Base-by-base conservation (phyloP, 2,329 filamentous ascomycete genomes). In the Gaeumannomyces tritici region DNA sequence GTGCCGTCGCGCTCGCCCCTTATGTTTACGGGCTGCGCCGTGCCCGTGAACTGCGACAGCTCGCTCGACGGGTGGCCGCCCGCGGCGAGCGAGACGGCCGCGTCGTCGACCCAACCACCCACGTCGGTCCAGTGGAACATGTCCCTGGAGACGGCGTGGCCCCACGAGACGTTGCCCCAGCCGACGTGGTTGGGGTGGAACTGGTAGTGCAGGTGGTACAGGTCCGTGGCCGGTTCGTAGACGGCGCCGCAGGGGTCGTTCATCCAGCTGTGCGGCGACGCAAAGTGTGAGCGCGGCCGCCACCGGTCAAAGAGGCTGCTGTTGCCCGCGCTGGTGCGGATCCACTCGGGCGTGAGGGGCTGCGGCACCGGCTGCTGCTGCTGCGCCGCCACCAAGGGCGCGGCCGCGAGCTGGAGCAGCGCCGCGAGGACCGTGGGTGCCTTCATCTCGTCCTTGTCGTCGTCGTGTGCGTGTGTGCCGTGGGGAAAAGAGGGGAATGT, bases 101-200 rank as follows among this genome's bases (percentile, higher is more conserved):
- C 11, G 57, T 59, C 57, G 31, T 59, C 47, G 8, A 5, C 33
- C 57, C 57, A 59, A 0, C 24, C 57, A 7, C 57, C 4, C 24
- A 59, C 24, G 65, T 88, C 86, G 0, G 73, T 75, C 85, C 85
- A 89, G 62, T 82, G 80, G 67, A 85, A 87, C 2, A 88, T 72
- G 67, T 89, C 85, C 24, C 72, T 68, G 24, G 80, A 84, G 2
- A 84, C 87, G 2, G 84, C 84, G 67, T 88, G 85, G 2, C 81
- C 82, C 79, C 77, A 80, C 24, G 72, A 74, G 61, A 79, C 74
- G 65, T 75, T 71, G 8, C 71, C 74, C 75, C 75, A 78, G 54
- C 71, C 69, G 35, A 68, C 72, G 0, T 69, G 72, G 11, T 72
- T 70, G 1, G 75, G 74, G 51, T 77, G 77, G 69, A 75, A 83